Evolutionary conservation across 1,284 basidiomycete genomes (phyloP), one percentile per base, ranked within the genome.

Genomic region (Malassezia cuniculi): DNA sequence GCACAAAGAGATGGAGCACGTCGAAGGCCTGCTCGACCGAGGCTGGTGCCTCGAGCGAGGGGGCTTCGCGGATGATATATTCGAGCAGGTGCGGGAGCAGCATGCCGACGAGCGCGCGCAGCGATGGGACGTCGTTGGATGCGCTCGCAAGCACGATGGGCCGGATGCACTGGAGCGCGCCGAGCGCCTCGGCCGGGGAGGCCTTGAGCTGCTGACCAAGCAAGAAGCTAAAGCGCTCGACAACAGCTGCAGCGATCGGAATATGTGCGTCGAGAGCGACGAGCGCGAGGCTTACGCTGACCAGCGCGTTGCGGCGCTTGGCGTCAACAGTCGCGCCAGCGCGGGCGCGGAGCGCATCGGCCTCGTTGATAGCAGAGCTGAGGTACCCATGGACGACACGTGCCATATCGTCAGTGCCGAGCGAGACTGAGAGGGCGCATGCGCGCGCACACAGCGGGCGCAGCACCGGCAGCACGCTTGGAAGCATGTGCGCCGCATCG

Each of bases 111-210:
- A 80, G 84, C 48, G 80, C 76, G 27, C 78, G 77, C 17, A 90
- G 73, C n/a, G 80, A 18, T 7, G 27, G 31, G 16, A 11, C 24
- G 69, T 0, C 74, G 57, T 59, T 78, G 75, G 33, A 78, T 77
- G 5, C 77, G 3, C 45, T 41, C n/a, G 54, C 42, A 70, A 9
- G 74, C 70, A 4, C 78, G 74, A 11, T 69, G 0, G 85, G 86
- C 53, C 81, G 81, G 0, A 81, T 76, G 58, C 89, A 93, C 55
- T 94, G 85, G 1, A 82, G 77, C 3, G 86, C 85, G 4, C 85
- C 66, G 0, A 81, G 79, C 21, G 81, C 72, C 77, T 80, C 69
- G 41, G 44, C 48, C 30, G 29, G 38, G 9, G 27, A 36, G n/a
- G 46, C 36, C 5, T 29, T 28, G 20, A 53, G 34, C 29, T 38